These are phyloP conservation scores for Zygosaccharomyces bisporus DNA, from an alignment of 805 yeast genomes.

Conservation along the genomic window DNA sequence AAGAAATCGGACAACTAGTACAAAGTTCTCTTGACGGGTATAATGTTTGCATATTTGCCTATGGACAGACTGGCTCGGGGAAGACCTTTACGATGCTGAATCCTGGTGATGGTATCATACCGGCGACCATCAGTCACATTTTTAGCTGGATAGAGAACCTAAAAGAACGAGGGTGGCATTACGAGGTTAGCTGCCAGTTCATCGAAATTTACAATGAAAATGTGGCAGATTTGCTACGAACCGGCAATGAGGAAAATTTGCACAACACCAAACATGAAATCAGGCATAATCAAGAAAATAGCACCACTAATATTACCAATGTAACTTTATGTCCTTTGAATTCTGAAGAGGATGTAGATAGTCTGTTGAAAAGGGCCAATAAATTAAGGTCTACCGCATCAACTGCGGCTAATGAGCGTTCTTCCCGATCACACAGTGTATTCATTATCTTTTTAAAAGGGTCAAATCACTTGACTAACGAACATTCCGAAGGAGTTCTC, in stretches of 20 bases:
- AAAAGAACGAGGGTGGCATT: conserved; percentile 58
- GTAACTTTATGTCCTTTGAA: conserved; percentile 47
- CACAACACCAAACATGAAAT: conserved; percentile 54
- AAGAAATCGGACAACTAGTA: conserved; percentile 79
- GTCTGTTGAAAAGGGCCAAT: conserved; percentile 51
- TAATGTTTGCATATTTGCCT: conserved; percentile 91
- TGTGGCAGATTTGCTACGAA: conserved; percentile 60
- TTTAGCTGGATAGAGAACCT: conserved; percentile 52
- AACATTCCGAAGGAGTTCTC: conserved; percentile 52
- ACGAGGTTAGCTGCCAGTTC: conserved; percentile 64
- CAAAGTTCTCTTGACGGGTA: conserved; percentile 85
- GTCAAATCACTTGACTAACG: conserved; percentile 45
- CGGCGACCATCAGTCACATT: conserved; percentile 67
- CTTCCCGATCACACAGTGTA: conserved; percentile 89
- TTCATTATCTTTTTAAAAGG: conserved; percentile 65
- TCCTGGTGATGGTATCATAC: conserved; percentile 71
- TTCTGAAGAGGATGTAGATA: conserved; percentile 46
- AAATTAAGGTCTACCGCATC: conserved; percentile 71
- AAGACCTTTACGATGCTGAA: conserved; percentile 88
- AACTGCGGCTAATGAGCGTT: conserved; percentile 74
- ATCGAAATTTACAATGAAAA: conserved; percentile 87
- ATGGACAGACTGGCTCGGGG: conserved; percentile 97
- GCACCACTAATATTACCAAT: conserved; percentile 60
- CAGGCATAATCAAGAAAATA: conserved; percentile 55
- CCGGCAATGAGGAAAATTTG: conserved; percentile 15